phyloP scores from a whole-genome alignment of 306 rosid species.

The Cicer pinnatifidum region DNA sequence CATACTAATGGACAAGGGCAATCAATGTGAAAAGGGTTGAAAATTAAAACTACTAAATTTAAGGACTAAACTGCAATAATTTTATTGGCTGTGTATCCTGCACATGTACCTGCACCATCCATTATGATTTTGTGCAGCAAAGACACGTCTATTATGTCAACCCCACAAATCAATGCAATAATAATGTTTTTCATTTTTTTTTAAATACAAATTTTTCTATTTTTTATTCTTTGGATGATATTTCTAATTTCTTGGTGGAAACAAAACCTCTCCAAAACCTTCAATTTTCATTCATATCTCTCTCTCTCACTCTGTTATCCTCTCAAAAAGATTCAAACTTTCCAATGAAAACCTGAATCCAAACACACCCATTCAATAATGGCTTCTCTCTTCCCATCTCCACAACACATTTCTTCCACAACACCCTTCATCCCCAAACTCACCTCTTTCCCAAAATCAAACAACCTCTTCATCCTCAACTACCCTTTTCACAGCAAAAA shows the following conservation, averaged over 20 bases:
- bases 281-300: slow-evolving; percentile 2
- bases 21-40: no score
- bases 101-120: not conserved
- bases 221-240: not conserved
- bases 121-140: not conserved
- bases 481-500: slow-evolving; percentile 35
- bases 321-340: slow-evolving; percentile 37
- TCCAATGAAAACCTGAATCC: slow-evolving; percentile 41
- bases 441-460: slow-evolving; percentile 49
- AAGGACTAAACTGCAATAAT: not conserved
- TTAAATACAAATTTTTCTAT: no score
- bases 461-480: slow-evolving; percentile 49
- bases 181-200: no score
- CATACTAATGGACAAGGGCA: no score
- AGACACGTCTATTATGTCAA: no score
- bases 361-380: slow-evolving; percentile 49
- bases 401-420: slow-evolving; percentile 42
- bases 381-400: slow-evolving; percentile 59
- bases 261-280: slow-evolving; percentile 71
- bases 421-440: slow-evolving; percentile 47
- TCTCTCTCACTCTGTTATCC: slow-evolving; percentile 6
- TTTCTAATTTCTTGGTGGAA: not conserved
- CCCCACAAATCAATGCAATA: no score
- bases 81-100: not conserved
- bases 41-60: not conserved